Percentiles rank a stretch among this genome's conserved stretches.
phyloP scores from a whole-genome alignment of 106 monocot genomes.

The Acorus gramineus region DNA sequence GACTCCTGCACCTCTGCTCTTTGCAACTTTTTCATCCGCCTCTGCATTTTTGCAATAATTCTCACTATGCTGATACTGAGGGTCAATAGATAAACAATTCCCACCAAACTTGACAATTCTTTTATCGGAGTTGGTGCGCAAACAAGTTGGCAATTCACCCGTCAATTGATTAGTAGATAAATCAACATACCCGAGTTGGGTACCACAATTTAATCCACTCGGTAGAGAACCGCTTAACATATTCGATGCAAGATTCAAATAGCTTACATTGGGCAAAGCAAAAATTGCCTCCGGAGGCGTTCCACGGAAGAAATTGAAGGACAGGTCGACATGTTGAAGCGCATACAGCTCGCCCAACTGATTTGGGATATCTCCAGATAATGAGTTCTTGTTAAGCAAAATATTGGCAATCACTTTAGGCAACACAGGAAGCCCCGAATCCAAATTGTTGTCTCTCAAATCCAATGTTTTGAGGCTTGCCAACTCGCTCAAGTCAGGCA shows the following conservation, averaged over 20 bases:
- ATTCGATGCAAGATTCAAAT: slow-evolving; percentile 74
- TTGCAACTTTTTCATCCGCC: slow-evolving; percentile 11
- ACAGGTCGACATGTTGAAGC: slow-evolving; percentile 13
- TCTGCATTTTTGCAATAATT: slow-evolving; percentile 37
- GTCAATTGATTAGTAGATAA: slow-evolving; percentile 59
- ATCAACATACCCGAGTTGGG: slow-evolving; percentile 72
- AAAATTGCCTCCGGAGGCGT: slow-evolving; percentile 50
- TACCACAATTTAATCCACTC: slow-evolving; percentile 41
- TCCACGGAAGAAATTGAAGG: slow-evolving; percentile 62
- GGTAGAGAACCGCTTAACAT: slow-evolving; percentile 66
- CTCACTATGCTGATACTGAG: slow-evolving; percentile 47
- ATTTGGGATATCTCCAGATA: too few relatives aligned
- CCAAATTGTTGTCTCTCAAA: slow-evolving; percentile 62
- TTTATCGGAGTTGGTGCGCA: slow-evolving; percentile 46
- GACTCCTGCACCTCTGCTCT: slow-evolving; percentile 23
- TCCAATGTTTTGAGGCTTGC: slow-evolving; percentile 28
- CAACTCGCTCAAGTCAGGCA: too few relatives aligned
- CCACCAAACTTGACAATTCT: slow-evolving; percentile 49
- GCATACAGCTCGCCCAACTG: too few relatives aligned
- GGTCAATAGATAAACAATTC: slow-evolving; percentile 59
- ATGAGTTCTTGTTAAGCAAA: slow-evolving; percentile 36
- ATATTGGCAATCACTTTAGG: slow-evolving; percentile 58
- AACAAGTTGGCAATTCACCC: slow-evolving; percentile 63
- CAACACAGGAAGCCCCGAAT: slow-evolving; percentile 52
- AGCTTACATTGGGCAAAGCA: slow-evolving; percentile 68